Percentiles rank a stretch among this genome's conserved stretches.
These are phyloP conservation scores for Suillus lakei DNA, from an alignment of 768 basidiomycete genomes.

Conservation along the genomic window DNA sequence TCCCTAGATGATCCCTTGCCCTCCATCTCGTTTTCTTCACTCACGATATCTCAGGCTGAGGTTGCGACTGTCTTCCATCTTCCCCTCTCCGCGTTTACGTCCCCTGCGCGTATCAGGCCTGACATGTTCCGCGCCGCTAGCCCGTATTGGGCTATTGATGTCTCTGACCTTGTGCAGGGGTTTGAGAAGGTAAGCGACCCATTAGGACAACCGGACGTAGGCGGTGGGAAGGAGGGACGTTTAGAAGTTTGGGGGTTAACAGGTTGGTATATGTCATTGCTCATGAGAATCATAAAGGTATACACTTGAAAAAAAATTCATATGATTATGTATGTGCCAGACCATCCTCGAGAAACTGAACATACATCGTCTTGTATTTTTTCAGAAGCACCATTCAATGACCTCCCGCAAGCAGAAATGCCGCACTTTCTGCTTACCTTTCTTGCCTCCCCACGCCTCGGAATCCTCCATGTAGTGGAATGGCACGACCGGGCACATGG, in stretches of 20 bases:
- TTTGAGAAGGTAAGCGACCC: background rate
- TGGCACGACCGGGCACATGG: background rate
- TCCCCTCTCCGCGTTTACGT: background rate
- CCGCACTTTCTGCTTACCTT: background rate
- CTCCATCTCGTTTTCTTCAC: background rate
- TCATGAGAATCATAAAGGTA: slow-evolving; percentile 60
- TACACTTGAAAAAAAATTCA: slow-evolving; percentile 32
- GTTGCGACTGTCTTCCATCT: background rate
- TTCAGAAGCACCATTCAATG: background rate
- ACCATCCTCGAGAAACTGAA: background rate
- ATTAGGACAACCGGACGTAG: background rate
- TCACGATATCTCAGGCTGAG: background rate
- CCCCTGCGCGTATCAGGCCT: background rate
- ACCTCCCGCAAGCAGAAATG: background rate
- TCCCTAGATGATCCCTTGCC: background rate
- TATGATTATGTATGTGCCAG: background rate
- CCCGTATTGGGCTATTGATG: slow-evolving; percentile 1
- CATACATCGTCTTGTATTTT: background rate
- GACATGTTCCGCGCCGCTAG: background rate
- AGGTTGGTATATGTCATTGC: slow-evolving; percentile 75
- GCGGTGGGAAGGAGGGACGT: slow-evolving; percentile 31
- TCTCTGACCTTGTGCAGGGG: background rate
- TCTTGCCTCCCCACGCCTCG: background rate
- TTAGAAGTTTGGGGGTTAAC: slow-evolving; percentile 85
- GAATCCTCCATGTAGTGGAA: background rate